Percentiles rank a stretch among this genome's conserved stretches.
These are phyloP conservation scores for Phytophthora fragariae DNA, from an alignment of 352 stramenopile genomes.

Conservation along the genomic window DNA sequence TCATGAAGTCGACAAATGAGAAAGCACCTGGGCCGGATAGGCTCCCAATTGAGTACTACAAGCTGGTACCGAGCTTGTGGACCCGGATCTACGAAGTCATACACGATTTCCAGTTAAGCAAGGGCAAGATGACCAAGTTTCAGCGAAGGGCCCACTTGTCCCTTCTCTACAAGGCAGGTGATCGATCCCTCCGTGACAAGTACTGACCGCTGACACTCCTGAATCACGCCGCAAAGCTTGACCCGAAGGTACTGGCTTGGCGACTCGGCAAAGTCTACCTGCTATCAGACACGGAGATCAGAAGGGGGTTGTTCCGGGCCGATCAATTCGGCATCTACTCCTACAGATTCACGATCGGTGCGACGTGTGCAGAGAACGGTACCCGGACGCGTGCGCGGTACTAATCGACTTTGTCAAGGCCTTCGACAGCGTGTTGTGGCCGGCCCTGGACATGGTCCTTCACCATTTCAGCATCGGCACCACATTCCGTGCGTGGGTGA, in stretches of 20 bases:
- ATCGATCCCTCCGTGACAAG: slow-evolving; percentile 2
- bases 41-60: slow-evolving; percentile 30
- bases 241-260: slow-evolving; percentile 6
- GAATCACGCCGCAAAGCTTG: slow-evolving; percentile 26
- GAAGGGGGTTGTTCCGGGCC: slow-evolving; percentile 5
- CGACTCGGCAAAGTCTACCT: slow-evolving; percentile 4
- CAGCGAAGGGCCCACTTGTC: slow-evolving; percentile 17
- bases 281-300: slow-evolving; percentile 22
- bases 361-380: not conserved
- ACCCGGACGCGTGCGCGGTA: slow-evolving; percentile 6
- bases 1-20: slow-evolving; percentile 18
- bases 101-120: slow-evolving; percentile 7
- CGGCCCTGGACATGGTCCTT: slow-evolving; percentile 10
- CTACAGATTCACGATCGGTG: slow-evolving; percentile 24
- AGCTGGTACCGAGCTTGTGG: slow-evolving; percentile 6
- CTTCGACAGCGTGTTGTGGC: slow-evolving; percentile 19
- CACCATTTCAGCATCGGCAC: slow-evolving; percentile 19
- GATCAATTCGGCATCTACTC: slow-evolving; percentile 19
- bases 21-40: slow-evolving; percentile 21
- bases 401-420: slow-evolving; percentile 14
- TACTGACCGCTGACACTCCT: slow-evolving; percentile 25
- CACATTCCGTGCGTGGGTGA: slow-evolving; percentile 14
- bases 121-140: slow-evolving; percentile 31
- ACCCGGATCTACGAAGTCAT: slow-evolving; percentile 22
- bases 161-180: slow-evolving; percentile 13